Conservation (phyloP, 768 basidiomycete genomes). For the Mycena vulgaris region DNA sequence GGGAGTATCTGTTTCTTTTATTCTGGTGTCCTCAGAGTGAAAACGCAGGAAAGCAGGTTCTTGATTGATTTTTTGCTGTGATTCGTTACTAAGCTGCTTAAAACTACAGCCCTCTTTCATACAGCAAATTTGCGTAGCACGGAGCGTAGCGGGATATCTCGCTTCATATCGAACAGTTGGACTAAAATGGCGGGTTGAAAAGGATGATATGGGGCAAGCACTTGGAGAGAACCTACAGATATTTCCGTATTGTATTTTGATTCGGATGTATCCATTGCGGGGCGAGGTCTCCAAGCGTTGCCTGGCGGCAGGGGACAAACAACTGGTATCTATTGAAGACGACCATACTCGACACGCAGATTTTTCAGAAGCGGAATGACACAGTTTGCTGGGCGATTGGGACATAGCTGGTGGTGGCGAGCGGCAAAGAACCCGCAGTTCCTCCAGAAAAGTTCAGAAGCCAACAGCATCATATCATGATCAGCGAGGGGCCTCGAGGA, state of each 20-base stretch:
- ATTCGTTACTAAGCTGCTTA: too few species aligned
- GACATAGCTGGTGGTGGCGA: background rate
- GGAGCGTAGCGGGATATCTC: background rate
- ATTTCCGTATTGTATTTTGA: background rate
- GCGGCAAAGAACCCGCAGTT: background rate
- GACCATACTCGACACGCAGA: background rate
- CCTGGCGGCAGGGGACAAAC: background rate
- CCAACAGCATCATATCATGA: background rate
- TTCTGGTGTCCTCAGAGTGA: background rate
- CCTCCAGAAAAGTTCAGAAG: background rate
- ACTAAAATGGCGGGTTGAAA: background rate
- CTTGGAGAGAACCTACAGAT: background rate
- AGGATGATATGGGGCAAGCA: background rate
- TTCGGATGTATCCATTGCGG: background rate
- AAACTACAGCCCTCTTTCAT: too few species aligned
- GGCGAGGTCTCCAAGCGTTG: background rate
- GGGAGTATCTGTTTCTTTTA: slow-evolving; percentile 19
- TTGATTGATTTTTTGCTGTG: background rate
- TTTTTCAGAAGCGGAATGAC: background rate
- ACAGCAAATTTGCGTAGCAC: slow-evolving; percentile 1
- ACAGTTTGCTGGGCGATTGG: too few species aligned
- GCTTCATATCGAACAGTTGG: slow-evolving; percentile 2
- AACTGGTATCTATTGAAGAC: background rate
- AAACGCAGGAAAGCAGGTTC: slow-evolving; percentile 22
- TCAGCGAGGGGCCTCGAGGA: background rate